phyloP scores from a whole-genome alignment of 1,139 yeast species.

The Geotrichum bryndzae region DNA sequence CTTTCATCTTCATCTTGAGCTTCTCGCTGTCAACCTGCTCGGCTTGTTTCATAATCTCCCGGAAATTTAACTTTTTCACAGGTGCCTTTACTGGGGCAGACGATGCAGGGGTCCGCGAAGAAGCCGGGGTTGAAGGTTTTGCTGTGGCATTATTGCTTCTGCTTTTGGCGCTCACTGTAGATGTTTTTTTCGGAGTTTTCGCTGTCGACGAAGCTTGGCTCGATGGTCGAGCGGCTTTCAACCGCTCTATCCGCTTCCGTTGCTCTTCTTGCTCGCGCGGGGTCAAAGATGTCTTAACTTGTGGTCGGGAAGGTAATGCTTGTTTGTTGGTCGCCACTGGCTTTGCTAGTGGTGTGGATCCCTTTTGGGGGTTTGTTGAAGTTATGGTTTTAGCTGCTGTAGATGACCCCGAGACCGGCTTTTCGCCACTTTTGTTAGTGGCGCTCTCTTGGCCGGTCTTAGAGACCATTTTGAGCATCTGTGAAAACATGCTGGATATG shows the following conservation, averaged over 20 bases:
- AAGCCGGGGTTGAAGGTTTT: neutral
- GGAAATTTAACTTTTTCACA: constrained; percentile 30
- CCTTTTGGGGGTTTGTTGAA: neutral
- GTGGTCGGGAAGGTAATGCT: constrained; percentile 2
- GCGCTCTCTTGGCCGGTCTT: constrained; percentile 15
- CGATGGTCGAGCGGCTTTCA: constrained; percentile 28
- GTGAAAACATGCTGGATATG: constrained; percentile 20
- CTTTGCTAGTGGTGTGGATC: neutral
- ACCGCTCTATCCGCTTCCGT: constrained; percentile 26
- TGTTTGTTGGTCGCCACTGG: neutral
- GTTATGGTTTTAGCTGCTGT: neutral
- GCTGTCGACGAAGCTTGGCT: constrained; percentile 16
- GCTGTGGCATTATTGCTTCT: neutral
- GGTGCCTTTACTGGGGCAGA: constrained; percentile 8
- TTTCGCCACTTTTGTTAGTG: neutral
- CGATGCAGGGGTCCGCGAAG: constrained; percentile 5
- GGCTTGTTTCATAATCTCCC: constrained; percentile 38
- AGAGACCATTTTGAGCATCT: constrained; percentile 27
- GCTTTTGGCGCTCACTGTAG: constrained; percentile 16
- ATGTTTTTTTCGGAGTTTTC: constrained; percentile 16
- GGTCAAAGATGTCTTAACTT: constrained; percentile 19
- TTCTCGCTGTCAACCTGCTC: constrained; percentile 34
- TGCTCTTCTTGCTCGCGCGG: constrained; percentile 28
- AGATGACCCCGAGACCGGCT: neutral
- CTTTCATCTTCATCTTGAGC: constrained; percentile 35